Evolutionary conservation across 345 rosid species (phyloP).

Genomic region (Citrus medica): DNA sequence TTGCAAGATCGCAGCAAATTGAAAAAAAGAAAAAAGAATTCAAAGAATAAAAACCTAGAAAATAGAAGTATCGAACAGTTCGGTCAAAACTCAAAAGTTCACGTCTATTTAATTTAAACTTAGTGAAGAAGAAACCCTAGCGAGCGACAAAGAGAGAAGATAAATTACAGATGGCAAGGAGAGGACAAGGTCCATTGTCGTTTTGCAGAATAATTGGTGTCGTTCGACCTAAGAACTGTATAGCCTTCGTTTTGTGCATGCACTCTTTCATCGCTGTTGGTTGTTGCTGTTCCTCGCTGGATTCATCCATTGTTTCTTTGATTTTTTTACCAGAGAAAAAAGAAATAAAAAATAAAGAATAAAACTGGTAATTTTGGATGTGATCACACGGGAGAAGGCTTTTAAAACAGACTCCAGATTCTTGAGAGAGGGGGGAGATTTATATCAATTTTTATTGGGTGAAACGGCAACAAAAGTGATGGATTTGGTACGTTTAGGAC

Average conservation of each 20-base stretch:
- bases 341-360: background rate
- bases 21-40: background rate
- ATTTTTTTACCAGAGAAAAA: background rate
- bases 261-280: slow-evolving; percentile 41
- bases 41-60: background rate
- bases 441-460: background rate
- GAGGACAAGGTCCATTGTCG: slow-evolving; percentile 99
- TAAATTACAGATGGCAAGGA: slow-evolving; percentile 84
- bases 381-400: background rate
- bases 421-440: background rate
- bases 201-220: slow-evolving; percentile 93
- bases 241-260: slow-evolving; percentile 67
- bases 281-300: slow-evolving; percentile 26
- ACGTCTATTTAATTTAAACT: background rate
- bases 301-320: slow-evolving; percentile 5
- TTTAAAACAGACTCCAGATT: background rate
- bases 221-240: slow-evolving; percentile 79
- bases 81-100: background rate
- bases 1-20: background rate
- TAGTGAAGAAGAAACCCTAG: slow-evolving; percentile 27
- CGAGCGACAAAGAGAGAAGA: background rate
- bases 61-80: background rate
- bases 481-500: background rate
- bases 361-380: background rate
- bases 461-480: background rate